Conservation (phyloP, 2,329 filamentous ascomycete species). For the Graphilbum fragrans region DNA sequence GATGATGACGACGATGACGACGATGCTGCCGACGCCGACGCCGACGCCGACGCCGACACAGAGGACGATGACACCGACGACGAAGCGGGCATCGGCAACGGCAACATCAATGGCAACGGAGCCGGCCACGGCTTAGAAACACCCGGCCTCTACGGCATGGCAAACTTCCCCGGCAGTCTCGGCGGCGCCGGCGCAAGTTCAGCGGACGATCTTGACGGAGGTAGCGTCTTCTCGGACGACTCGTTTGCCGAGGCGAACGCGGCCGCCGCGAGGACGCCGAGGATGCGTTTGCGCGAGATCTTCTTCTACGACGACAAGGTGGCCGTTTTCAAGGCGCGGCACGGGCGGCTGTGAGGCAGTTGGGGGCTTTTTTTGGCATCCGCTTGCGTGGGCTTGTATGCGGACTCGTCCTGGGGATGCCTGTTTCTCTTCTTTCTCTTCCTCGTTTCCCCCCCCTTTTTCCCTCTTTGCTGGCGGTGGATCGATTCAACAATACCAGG, state of each 20-base stretch:
- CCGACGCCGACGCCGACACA: conserved; percentile 27
- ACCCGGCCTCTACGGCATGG: not conserved
- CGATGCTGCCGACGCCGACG: conserved; percentile 27
- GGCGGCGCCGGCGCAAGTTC: conserved; percentile 3
- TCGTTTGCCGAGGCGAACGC: conserved; percentile 34
- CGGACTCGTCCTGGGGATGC: too few species aligned
- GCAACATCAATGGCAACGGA: conserved; percentile 22
- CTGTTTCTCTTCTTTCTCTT: too few species aligned
- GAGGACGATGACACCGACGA: conserved; percentile 20
- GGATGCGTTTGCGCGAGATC: conserved; percentile 62
- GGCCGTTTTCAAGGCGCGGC: conserved; percentile 65
- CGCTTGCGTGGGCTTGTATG: too few species aligned
- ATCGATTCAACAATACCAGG: too few species aligned
- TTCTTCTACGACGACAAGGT: conserved; percentile 78
- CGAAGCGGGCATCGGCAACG: conserved; percentile 22
- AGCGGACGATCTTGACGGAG: conserved; percentile 10
- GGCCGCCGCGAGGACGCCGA: conserved; percentile 19
- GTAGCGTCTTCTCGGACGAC: conserved; percentile 29
- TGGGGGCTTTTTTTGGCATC: too few species aligned
- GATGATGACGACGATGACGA: conserved; percentile 29
- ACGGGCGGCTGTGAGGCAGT: conserved; percentile 32
- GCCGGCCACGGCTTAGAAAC: conserved; percentile 30
- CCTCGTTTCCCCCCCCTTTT: too few species aligned
- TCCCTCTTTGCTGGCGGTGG: too few species aligned
- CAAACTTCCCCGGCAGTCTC: conserved; percentile 3